Base-by-base conservation (phyloP, 805 yeast species). In the Barnettozyma sucrosica region DNA sequence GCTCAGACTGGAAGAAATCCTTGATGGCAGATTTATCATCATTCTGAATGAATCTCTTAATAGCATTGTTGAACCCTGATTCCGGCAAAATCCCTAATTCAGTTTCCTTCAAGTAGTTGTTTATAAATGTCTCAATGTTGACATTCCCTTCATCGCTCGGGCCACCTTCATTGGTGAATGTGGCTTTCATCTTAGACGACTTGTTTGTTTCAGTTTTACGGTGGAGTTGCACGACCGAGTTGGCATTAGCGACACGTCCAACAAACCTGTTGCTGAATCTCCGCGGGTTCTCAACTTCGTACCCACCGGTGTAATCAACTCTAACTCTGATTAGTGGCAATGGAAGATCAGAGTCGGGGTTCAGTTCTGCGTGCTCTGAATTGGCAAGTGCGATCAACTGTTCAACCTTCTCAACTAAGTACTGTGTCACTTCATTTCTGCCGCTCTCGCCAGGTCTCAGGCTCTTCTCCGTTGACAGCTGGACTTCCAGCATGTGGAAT, bases 221-320 rank as follows among this genome's bases (percentile, higher is more conserved):
- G 58, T 79, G 78, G 61, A 85, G 85, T 41, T 80, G 81, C 3
- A 92, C 77, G 8, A 90, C 87, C 57, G 89, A 95, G 57, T 87
- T 83, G n/a, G 83, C 80, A 63, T 93, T 93, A 4, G 98, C 99
- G 2, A 92, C 93, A 51, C 73, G 74, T 0, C 96, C 97, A 6
- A 86, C 95, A 70, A 92, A 93, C 57, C 88, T 70, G 59, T 90
- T 89, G 14, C 97, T 88, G 53, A 93, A 88, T 52, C 97, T 69
- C 45, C 95, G 72, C 0, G 96, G 86, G 59, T 90, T 92, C 58
- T 90, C 98, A 16, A 93, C 89, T 55, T 89, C 96, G 58, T 78
- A 92, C 5, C 90, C 96, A 1, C 95, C 96, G 20, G 87, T 72
- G 56, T 92, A 92, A 55, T 93, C 97, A 0, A 90, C 96, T 32